Percentiles rank a stretch among this genome's conserved stretches.
Conservation (phyloP, 192 early-diverging fungal genomes). For the Rhizophlyctis rosea region DNA sequence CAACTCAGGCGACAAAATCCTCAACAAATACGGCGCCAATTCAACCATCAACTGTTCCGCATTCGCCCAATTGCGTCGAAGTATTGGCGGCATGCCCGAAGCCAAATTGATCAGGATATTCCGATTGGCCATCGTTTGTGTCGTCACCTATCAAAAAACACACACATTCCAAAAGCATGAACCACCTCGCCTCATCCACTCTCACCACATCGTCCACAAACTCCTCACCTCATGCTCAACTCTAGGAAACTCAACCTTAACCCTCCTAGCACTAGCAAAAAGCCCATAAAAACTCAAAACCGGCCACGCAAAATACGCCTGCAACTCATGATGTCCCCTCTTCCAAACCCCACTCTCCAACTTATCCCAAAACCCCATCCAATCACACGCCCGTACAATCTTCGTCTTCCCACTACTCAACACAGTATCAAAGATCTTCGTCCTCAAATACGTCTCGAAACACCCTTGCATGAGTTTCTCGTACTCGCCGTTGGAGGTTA, state of each 20-base stretch:
- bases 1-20: constrained; percentile 73
- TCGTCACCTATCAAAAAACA: constrained; percentile 4
- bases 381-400: constrained; percentile 66
- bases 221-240: constrained; percentile 65
- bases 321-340: constrained; percentile 54
- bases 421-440: constrained; percentile 74
- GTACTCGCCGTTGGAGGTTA: constrained; percentile 72
- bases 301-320: constrained; percentile 67
- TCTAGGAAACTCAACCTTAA: constrained; percentile 68
- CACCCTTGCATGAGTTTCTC: constrained; percentile 89
- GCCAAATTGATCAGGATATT: constrained; percentile 44
- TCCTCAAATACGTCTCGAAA: constrained; percentile 84
- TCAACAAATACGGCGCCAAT: constrained; percentile 64
- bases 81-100: constrained; percentile 43
- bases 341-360: constrained; percentile 50
- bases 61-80: constrained; percentile 48
- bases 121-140: constrained; percentile 49
- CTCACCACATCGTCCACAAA: constrained; percentile 1
- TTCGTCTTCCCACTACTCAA: constrained; percentile 41
- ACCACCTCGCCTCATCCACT: not conserved
- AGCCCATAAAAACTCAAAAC: constrained; percentile 74
- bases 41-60: constrained; percentile 47
- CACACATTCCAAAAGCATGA: constrained; percentile 12
- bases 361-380: constrained; percentile 80
- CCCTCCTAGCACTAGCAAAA: constrained; percentile 65